Conservation (phyloP, 129 eudicot species). For the Oenanthe sinensis region DNA sequence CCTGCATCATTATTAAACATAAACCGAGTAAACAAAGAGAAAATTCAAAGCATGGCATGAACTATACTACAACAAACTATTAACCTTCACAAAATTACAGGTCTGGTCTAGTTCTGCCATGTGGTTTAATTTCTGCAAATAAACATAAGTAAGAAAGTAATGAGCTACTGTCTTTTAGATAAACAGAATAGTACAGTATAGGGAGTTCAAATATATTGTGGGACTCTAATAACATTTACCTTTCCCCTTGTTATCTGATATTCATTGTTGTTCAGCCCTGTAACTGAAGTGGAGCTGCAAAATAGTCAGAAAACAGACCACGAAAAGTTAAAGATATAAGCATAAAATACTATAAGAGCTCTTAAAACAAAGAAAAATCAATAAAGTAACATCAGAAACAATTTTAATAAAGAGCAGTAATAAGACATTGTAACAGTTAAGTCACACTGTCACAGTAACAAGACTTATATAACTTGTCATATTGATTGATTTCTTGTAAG, state of each 20-base stretch:
- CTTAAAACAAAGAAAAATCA: background rate
- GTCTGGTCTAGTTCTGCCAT: conserved; percentile 68
- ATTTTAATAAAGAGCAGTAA: background rate
- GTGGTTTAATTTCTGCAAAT: conserved; percentile 62
- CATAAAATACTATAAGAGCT: background rate
- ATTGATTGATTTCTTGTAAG: background rate
- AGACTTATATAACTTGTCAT: background rate
- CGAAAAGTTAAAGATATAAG: background rate
- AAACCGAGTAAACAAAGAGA: background rate
- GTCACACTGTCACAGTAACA: background rate
- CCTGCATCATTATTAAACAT: conserved; percentile 42
- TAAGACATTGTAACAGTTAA: background rate
- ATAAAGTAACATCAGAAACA: background rate
- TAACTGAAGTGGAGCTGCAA: conserved; percentile 76
- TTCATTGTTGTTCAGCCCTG: conserved; percentile 92
- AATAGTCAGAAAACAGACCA: conserved; percentile 10
- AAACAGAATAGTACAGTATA: background rate
- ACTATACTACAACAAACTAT: conserved; percentile 15
- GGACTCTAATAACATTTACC: conserved; percentile 25
- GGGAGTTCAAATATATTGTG: background rate
- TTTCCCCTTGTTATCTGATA: conserved; percentile 94
- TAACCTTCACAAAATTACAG: conserved; percentile 79
- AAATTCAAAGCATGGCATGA: background rate
- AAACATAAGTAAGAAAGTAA: background rate
- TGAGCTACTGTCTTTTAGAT: background rate